Evolutionary conservation across 768 basidiomycete species (phyloP), one percentile per base, ranked within the genome.

Genomic region (Suillus subaureus): DNA sequence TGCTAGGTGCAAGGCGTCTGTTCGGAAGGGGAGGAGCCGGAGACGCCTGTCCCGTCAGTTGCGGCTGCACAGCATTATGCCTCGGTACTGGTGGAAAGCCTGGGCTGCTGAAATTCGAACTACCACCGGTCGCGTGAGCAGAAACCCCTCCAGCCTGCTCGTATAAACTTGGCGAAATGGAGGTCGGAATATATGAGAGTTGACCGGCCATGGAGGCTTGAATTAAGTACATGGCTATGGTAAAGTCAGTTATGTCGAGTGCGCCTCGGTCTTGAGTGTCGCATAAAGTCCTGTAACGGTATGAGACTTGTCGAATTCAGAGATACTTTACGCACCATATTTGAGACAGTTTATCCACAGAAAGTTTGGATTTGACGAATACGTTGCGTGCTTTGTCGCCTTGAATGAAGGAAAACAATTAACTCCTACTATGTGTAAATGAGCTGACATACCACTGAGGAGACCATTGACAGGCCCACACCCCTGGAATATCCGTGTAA

Each of bases 161-260:
- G 72, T 96, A 96, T 23, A 97, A 74, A 56, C 89, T 91, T 4
- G 91, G 90, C 26, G 97, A 95, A 21, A 99, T 84, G 3, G 83
- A 79, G 7, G 84, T 77, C 42, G 96, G 96, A 60, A 96, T 83
- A 66, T 83, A 84, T 61, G 88, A 81, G 63, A 94, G 79, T 67
- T 90, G 85, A 63, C 86, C 86, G 62, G 90, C 87, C 96, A 98
- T 97, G 45, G 86, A 80, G n/a, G 87, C 90, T 78, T 98, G 96
- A 69, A 99, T 96, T 74, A 98, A 87, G 77, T 94, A 94, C 96
- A 97, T 96, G 47, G 91, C 97, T 72, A 99, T 88, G 66, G 92
- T 90, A 74, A 99, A 99, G 78, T 99, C 97, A 54, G 90, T 84
- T 18, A 88, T 80, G 75, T 99, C 97, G 66, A 99, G 88, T 15